Evolutionary conservation across 2,329 filamentous ascomycete genomes (phyloP).

Genomic region (Tolypocladium inflatum): DNA sequence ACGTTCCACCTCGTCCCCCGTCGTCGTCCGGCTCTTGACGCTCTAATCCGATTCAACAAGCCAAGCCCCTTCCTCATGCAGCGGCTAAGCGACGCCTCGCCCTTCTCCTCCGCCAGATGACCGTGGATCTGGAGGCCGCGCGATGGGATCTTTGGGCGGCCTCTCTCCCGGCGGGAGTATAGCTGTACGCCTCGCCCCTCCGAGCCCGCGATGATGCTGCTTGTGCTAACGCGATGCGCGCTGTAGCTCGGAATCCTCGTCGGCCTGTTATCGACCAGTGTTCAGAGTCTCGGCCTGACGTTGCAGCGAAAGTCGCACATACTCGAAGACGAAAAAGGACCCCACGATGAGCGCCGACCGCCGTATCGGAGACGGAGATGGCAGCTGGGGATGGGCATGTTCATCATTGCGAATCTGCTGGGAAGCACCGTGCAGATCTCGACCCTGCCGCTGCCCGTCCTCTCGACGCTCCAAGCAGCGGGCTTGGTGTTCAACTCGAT

Average conservation of each 20-base stretch:
- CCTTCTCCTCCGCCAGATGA: slow-evolving; percentile 32
- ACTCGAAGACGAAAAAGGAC: slow-evolving; percentile 87
- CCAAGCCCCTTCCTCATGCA: slow-evolving; percentile 12
- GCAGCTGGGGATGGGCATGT: slow-evolving; percentile 97
- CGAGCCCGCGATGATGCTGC: neutral
- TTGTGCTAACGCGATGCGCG: slow-evolving; percentile 11
- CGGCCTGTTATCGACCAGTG: slow-evolving; percentile 83
- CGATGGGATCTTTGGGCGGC: slow-evolving; percentile 65
- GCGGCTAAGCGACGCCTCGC: slow-evolving; percentile 5
- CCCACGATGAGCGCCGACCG: slow-evolving; percentile 68
- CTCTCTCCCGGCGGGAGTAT: slow-evolving; percentile 71
- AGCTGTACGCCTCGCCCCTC: slow-evolving; percentile 44
- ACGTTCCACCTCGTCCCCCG: neutral
- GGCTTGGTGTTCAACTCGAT: slow-evolving; percentile 98
- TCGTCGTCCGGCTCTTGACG: neutral
- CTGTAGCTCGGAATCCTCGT: slow-evolving; percentile 80
- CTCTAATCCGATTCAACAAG: neutral
- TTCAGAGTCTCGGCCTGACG: slow-evolving; percentile 90
- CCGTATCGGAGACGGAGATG: slow-evolving; percentile 86
- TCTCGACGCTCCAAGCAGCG: slow-evolving; percentile 91
- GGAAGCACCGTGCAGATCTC: slow-evolving; percentile 97
- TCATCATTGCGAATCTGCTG: slow-evolving; percentile 86
- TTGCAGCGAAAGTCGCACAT: slow-evolving; percentile 97
- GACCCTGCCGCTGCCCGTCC: slow-evolving; percentile 82
- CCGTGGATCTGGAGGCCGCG: slow-evolving; percentile 29